Conservation (phyloP, 164 flowering plant genomes). For the Stephania yunnanensis region DNA sequence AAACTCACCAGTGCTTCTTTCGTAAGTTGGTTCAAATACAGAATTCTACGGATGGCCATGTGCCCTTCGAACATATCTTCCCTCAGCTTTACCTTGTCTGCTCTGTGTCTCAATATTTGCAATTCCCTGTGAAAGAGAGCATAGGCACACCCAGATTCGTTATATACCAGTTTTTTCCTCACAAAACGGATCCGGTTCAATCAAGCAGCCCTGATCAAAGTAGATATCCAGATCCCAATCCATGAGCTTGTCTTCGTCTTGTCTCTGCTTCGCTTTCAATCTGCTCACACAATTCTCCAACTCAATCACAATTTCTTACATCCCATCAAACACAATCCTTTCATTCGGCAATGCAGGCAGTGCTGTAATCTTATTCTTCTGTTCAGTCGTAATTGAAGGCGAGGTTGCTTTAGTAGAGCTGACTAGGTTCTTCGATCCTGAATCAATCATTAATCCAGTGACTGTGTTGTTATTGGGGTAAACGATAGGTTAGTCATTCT, state of each 20-base stretch:
- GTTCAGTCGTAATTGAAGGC: conserved; percentile 53
- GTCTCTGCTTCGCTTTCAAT: conserved; percentile 66
- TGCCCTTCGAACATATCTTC: conserved; percentile 95
- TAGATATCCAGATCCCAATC: conserved; percentile 52
- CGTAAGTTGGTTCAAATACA: conserved; percentile 76
- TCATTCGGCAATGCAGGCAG: conserved; percentile 78
- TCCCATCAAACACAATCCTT: conserved; percentile 88
- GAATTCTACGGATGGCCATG: conserved; percentile 88
- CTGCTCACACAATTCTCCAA: conserved; percentile 80
- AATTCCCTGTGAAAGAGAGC: conserved; percentile 66
- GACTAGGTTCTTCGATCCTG: too few relatives aligned
- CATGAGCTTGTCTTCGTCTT: conserved; percentile 57
- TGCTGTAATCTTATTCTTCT: conserved; percentile 68
- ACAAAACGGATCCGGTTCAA: conserved; percentile 72
- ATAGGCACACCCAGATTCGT: conserved; percentile 71
- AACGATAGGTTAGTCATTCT: too few relatives aligned
- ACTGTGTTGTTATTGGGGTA: too few relatives aligned
- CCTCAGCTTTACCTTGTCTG: conserved; percentile 73
- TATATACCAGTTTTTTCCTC: conserved; percentile 72
- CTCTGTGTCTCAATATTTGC: conserved; percentile 58
- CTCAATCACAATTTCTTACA: conserved; percentile 91
- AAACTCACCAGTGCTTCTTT: conserved; percentile 81
- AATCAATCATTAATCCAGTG: too few relatives aligned
- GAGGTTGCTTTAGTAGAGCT: too few relatives aligned
- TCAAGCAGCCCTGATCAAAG: conserved; percentile 80